Percentiles rank a stretch among this genome's conserved stretches.
Conservation (phyloP, 495 filamentous ascomycete species). For the Stereocaulon alpinum region DNA sequence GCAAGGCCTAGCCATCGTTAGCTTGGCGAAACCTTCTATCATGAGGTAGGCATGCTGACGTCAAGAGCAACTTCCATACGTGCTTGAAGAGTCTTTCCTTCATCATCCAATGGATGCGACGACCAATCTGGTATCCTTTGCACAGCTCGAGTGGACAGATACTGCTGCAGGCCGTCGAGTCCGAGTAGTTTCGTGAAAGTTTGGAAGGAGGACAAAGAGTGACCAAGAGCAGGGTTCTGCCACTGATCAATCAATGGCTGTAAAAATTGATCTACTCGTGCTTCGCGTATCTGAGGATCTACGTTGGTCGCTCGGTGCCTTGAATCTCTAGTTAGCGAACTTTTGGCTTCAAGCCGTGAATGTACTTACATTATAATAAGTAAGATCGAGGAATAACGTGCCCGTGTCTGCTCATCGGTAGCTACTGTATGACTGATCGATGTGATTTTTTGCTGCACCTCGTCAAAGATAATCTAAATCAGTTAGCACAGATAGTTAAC, state of each 20-base stretch:
- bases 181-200: slow-evolving; percentile 73
- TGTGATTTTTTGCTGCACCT: slow-evolving; percentile 71
- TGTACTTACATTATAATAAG: slow-evolving; percentile 74
- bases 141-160: slow-evolving; percentile 60
- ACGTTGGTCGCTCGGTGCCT: slow-evolving; percentile 67
- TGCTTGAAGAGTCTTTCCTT: slow-evolving; percentile 67
- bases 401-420: slow-evolving; percentile 65
- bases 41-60: not conserved
- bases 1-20: slow-evolving; percentile 45
- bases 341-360: not conserved
- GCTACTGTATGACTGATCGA: slow-evolving; percentile 64
- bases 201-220: slow-evolving; percentile 61
- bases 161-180: slow-evolving; percentile 67
- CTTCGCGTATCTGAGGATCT: slow-evolving; percentile 51
- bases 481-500: slow-evolving; percentile 14
- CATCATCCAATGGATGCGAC: slow-evolving; percentile 57
- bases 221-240: slow-evolving; percentile 58
- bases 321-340: not conserved
- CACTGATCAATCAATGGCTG: slow-evolving; percentile 70
- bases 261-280: slow-evolving; percentile 61
- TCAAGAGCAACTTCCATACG: slow-evolving; percentile 49
- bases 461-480: slow-evolving; percentile 64
- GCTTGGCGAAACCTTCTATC: not conserved
- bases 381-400: slow-evolving; percentile 57
- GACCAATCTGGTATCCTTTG: slow-evolving; percentile 79